Evolutionary conservation across 2,329 filamentous ascomycete genomes (phyloP).

Genomic region (Penicillium hesseltinei): DNA sequence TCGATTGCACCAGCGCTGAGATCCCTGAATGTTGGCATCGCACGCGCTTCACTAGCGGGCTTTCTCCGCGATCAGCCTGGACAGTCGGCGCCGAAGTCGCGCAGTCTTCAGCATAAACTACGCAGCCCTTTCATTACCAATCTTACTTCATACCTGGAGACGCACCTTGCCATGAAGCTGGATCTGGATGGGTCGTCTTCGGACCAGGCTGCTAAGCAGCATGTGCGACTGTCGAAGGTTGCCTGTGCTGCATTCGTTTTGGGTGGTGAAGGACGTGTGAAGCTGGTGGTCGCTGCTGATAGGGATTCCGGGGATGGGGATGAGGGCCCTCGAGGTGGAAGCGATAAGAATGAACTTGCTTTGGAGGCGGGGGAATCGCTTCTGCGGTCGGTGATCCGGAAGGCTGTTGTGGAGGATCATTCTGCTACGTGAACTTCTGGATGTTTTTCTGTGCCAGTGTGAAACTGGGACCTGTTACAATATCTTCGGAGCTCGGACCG

Average conservation of each 20-base stretch:
- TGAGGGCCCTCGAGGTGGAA: slow-evolving; percentile 13
- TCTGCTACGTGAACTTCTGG: slow-evolving; percentile 13
- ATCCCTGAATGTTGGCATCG: slow-evolving; percentile 35
- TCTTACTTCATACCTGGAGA: slow-evolving; percentile 37
- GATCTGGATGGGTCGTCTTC: slow-evolving; percentile 27
- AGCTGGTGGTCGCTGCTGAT: slow-evolving; percentile 32
- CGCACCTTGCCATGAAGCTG: slow-evolving; percentile 42
- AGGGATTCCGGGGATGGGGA: slow-evolving; percentile 16
- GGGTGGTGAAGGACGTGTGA: slow-evolving; percentile 40
- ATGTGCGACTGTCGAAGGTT: slow-evolving; percentile 38
- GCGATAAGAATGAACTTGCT: slow-evolving; percentile 9
- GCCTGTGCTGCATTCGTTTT: slow-evolving; percentile 42
- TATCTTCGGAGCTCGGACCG: neutral
- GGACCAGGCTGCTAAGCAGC: slow-evolving; percentile 15
- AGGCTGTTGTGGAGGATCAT: slow-evolving; percentile 26
- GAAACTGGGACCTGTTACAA: neutral
- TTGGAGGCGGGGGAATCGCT: slow-evolving; percentile 35
- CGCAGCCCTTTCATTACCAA: slow-evolving; percentile 18
- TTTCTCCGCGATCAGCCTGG: slow-evolving; percentile 17
- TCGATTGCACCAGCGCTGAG: slow-evolving; percentile 36
- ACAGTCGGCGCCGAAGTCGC: neutral
- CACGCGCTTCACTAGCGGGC: slow-evolving; percentile 27
- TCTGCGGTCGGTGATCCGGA: slow-evolving; percentile 31
- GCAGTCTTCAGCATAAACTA: slow-evolving; percentile 12
- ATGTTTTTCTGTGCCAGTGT: neutral